Base-by-base conservation (phyloP, 148 eudicot species). In the Vaccinium macrocarpon region DNA sequence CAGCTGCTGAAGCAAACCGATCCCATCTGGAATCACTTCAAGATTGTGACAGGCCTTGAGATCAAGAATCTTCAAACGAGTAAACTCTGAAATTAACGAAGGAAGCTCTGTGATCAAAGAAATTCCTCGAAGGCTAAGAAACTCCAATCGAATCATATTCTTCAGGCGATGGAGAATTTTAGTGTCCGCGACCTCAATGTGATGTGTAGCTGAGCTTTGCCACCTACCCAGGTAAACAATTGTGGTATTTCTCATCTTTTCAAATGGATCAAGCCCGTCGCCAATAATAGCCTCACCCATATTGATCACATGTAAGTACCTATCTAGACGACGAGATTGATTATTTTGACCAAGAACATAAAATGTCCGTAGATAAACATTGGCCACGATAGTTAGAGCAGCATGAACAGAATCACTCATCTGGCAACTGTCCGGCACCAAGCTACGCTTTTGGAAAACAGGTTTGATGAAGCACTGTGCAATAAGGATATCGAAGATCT, bases 201-300 rank as follows among this genome's bases (percentile, higher is more conserved):
- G 92, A 4, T 91, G 84, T 2, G 79, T 73, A 6, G 71, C 57
- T 9, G 29, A 56, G 32, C 27, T 77, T n/a, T 86, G 86, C 93
- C 95, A 91, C 29, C 93, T 86, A 35, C 95, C 95, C 56, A 92
- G 78, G 82, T 84, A 85, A 56, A 92, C 85, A 56, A 91, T 73
- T 23, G 88, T 80, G 23, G 90, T 42, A 51, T 85, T 79, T 81
- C 23, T 89, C 92, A 90, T 90, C 75, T 83, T 85, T 2, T 29
- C 48, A 48, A 90, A 70, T 88, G 84, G 87, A 13, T 90, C 88
- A 0, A 55, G 78, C 82, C 48, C 64, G 7, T 86, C 46, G 5
- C 86, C 87, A 15, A 90, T 84, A n/a, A 84, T 81, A 27, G 84
- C 21, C 66, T 87, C 89, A 27, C 82, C 78, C 21, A 85, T 83